Conservation (phyloP, 202 grass and related monocot species). For the Digitaria exilis region DNA sequence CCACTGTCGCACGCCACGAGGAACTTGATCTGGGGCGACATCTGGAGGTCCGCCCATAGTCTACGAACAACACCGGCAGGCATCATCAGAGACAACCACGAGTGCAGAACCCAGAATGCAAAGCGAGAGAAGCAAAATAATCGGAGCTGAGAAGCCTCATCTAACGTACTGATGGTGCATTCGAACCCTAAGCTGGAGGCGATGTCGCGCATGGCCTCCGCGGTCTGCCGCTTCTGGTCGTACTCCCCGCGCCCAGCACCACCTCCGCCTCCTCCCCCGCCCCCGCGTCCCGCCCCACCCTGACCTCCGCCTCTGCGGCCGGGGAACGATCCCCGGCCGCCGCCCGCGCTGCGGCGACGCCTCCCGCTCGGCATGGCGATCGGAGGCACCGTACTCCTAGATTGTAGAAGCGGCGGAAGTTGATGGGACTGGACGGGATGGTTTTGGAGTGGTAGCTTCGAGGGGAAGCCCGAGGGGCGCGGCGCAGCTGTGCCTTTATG, state of each 20-base stretch:
- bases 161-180: constrained; percentile 17
- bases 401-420: constrained; percentile 9
- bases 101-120: neutral
- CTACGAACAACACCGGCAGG: neutral
- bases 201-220: neutral
- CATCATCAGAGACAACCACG: neutral
- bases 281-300: neutral
- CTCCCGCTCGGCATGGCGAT: constrained; percentile 27
- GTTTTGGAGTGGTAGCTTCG: neutral
- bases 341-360: neutral
- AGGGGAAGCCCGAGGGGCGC: neutral
- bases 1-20: neutral
- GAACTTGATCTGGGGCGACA: constrained; percentile 22
- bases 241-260: neutral
- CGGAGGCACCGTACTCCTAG: neutral
- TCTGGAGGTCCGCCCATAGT: neutral
- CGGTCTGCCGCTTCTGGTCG: neutral
- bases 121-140: no score
- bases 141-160: neutral
- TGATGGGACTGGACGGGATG: neutral
- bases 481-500: neutral
- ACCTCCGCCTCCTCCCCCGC: neutral
- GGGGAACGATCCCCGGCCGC: neutral
- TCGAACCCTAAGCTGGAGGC: constrained; percentile 12
- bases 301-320: neutral